A percentile compares a stretch with the other conserved stretches of the same genome.
phyloP scores from a whole-genome alignment of 805 yeast genomes.

The Millerozyma miso region DNA sequence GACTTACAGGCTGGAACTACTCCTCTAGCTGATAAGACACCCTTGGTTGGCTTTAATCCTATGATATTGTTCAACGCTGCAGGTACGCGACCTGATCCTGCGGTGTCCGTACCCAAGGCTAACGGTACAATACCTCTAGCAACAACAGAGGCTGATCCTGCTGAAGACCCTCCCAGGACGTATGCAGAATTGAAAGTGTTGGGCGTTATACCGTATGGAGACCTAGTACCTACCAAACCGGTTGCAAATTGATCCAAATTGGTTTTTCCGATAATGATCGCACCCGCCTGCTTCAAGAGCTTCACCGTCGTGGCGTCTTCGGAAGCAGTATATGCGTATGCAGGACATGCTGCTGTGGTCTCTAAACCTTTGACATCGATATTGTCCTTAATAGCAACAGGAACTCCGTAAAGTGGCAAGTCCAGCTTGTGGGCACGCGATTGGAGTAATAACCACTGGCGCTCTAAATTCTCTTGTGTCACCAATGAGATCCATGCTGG shows the following conservation, averaged over 20 bases:
- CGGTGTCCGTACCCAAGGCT: slow-evolving; percentile 93
- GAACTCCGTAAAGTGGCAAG: slow-evolving; percentile 85
- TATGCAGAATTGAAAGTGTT: slow-evolving; percentile 71
- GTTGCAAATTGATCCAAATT: slow-evolving; percentile 97
- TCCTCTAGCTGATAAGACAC: slow-evolving; percentile 80
- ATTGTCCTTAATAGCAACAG: slow-evolving; percentile 91
- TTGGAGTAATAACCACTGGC: slow-evolving; percentile 77
- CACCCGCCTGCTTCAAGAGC: slow-evolving; percentile 81
- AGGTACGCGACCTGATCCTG: slow-evolving; percentile 97
- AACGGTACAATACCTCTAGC: slow-evolving; percentile 87
- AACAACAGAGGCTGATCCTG: slow-evolving; percentile 92
- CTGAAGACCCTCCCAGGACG: slow-evolving; percentile 93
- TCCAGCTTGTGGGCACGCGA: slow-evolving; percentile 50
- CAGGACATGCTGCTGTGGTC: slow-evolving; percentile 96
- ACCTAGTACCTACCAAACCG: slow-evolving; percentile 91
- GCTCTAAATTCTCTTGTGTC: slow-evolving; percentile 52
- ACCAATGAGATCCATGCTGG: slow-evolving; percentile 93
- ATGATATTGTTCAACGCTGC: slow-evolving; percentile 89
- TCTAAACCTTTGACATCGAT: slow-evolving; percentile 78
- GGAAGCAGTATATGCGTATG: slow-evolving; percentile 64
- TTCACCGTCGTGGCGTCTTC: slow-evolving; percentile 73
- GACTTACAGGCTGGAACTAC: slow-evolving; percentile 98
- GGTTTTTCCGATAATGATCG: slow-evolving; percentile 89
- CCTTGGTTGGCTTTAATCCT: slow-evolving; percentile 91
- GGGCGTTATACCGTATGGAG: slow-evolving; percentile 90